Evolutionary conservation across 2,329 filamentous ascomycete species (phyloP).

Genomic region (Colletotrichum sp.): DNA sequence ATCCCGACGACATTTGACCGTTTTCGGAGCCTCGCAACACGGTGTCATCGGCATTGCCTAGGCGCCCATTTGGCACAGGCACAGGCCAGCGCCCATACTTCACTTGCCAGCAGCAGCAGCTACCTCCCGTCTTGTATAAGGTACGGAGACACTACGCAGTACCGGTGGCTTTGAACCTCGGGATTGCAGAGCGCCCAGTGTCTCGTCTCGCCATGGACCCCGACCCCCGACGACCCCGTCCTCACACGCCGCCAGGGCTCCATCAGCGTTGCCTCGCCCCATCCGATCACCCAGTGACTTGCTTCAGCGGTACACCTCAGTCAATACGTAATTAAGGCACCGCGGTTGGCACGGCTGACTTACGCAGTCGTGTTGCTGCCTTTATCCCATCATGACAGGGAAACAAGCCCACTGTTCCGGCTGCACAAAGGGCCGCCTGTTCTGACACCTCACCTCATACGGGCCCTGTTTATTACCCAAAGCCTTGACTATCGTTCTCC

Average conservation of each 20-base stretch:
- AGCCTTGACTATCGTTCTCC: background rate
- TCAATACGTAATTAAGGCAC: background rate
- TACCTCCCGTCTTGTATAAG: background rate
- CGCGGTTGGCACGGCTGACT: background rate
- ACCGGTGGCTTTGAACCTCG: background rate
- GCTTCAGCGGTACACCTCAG: background rate
- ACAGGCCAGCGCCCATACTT: background rate
- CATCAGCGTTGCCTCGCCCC: constrained; percentile 14
- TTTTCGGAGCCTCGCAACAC: constrained; percentile 17
- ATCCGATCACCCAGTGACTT: constrained; percentile 6
- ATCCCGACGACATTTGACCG: background rate
- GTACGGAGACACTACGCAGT: background rate
- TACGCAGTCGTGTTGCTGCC: constrained; percentile 12
- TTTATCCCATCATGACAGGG: constrained; percentile 6
- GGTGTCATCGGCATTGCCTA: constrained; percentile 13
- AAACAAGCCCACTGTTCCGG: constrained; percentile 16
- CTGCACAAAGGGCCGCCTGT: constrained; percentile 11
- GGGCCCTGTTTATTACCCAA: background rate
- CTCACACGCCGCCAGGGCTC: background rate
- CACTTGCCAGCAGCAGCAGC: background rate
- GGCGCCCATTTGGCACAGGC: constrained; percentile 6
- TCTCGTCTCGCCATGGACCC: constrained; percentile 17
- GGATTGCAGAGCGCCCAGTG: background rate
- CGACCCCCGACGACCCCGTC: background rate
- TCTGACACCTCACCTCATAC: background rate